These are phyloP conservation scores for Baffinella frigidus DNA, from an alignment of 208 protist species.

Conservation along the genomic window DNA sequence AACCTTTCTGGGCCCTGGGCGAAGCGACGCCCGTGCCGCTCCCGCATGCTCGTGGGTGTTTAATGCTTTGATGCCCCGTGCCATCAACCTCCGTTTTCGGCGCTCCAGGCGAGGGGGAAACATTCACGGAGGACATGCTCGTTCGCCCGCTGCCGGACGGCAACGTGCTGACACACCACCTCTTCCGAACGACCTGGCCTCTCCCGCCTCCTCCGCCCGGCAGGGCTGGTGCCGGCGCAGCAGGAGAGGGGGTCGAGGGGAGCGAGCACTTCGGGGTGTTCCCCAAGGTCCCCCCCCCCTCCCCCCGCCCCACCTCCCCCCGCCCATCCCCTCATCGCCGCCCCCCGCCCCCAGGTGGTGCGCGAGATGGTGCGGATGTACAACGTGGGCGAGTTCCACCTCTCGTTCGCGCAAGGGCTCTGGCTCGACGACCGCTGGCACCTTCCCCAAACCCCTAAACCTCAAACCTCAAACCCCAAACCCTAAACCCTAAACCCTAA, in stretches of 20 bases:
- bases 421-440: no score
- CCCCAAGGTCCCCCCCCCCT: not conserved
- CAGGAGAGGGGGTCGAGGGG: not conserved
- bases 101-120: not conserved
- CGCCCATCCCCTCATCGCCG: not conserved
- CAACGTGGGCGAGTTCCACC: not conserved
- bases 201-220: no score
- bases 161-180: not conserved
- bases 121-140: not conserved
- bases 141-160: not conserved
- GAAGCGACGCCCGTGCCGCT: no score
- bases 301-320: not conserved
- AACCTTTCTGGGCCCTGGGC: no score
- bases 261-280: not conserved
- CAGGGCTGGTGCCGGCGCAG: not conserved
- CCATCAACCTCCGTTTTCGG: no score
- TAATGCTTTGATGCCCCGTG: no score
- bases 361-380: not conserved
- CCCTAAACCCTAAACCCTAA: no score
- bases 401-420: conserved; percentile 3
- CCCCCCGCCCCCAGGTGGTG: not conserved
- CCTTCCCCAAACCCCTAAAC: no score
- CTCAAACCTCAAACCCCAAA: no score
- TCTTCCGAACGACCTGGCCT: not conserved
- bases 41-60: no score